phyloP scores from a whole-genome alignment of 2,329 filamentous ascomycete species.

The Teratosphaeria pseudoeucalypti region DNA sequence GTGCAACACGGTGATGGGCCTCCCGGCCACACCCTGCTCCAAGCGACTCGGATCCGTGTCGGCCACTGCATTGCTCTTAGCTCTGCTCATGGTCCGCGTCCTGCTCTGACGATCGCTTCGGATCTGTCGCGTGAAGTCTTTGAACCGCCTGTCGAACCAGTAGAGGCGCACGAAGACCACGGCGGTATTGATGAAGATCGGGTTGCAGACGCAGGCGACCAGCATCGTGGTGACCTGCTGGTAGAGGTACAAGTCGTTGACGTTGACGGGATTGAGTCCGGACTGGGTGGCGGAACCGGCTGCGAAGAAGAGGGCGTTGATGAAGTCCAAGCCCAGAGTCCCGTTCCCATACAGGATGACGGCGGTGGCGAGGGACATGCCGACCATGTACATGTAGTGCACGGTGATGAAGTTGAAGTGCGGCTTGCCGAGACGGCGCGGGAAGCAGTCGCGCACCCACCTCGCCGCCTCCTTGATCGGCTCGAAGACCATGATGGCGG shows the following conservation, averaged over 20 bases:
- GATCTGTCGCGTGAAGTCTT: conserved; percentile 67
- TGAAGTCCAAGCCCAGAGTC: conserved; percentile 54
- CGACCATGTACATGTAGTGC: conserved; percentile 77
- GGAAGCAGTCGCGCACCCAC: background rate
- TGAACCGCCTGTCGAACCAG: conserved; percentile 97
- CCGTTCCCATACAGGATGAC: conserved; percentile 57
- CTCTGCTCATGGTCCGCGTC: conserved; percentile 47
- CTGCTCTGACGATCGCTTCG: conserved; percentile 54
- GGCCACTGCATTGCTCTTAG: conserved; percentile 21
- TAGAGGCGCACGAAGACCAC: conserved; percentile 90
- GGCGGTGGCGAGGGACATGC: conserved; percentile 61
- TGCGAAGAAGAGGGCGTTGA: conserved; percentile 84
- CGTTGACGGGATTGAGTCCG: conserved; percentile 67
- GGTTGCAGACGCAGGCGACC: conserved; percentile 63
- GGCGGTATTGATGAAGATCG: conserved; percentile 71
- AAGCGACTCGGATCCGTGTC: conserved; percentile 37
- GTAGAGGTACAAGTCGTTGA: conserved; percentile 38
- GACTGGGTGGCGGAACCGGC: conserved; percentile 82
- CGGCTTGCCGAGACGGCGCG: background rate
- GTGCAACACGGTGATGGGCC: conserved; percentile 57
- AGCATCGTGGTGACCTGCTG: conserved; percentile 57
- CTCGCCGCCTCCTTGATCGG: background rate
- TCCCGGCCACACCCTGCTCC: conserved; percentile 55
- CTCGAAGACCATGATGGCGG: conserved; percentile 2
- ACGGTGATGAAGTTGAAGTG: conserved; percentile 61